phyloP scores from a whole-genome alignment of 2,329 filamentous ascomycete species.

The Fusarium circinatum region DNA sequence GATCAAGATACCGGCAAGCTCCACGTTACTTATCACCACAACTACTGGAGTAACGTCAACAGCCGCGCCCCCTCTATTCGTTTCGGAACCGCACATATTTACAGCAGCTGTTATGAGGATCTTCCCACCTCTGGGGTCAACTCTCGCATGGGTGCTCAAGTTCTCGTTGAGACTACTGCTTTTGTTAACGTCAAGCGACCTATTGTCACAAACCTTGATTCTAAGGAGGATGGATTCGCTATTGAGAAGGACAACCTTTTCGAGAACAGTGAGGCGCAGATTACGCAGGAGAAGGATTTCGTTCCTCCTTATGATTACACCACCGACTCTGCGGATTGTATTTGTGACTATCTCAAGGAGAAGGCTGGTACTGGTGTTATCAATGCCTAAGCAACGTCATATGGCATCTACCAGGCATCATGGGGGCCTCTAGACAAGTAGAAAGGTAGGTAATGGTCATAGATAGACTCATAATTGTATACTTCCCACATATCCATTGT shows the following conservation, averaged over 20 bases:
- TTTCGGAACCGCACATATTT: constrained; percentile 69
- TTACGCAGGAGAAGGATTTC: constrained; percentile 49
- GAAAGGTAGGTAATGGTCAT: too few relatives aligned
- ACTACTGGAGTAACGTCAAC: constrained; percentile 66
- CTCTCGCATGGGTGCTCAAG: constrained; percentile 61
- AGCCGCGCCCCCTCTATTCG: constrained; percentile 58
- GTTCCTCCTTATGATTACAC: constrained; percentile 51
- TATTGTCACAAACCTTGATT: constrained; percentile 56
- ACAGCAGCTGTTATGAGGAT: constrained; percentile 62
- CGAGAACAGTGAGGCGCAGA: constrained; percentile 47
- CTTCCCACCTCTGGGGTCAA: constrained; percentile 61
- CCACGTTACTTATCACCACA: constrained; percentile 66
- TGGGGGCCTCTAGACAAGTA: too few relatives aligned
- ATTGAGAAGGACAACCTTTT: constrained; percentile 58
- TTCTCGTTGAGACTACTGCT: constrained; percentile 62
- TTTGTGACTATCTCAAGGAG: constrained; percentile 40
- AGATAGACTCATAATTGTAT: too few relatives aligned
- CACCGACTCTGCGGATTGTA: constrained; percentile 31
- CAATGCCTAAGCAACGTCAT: background rate
- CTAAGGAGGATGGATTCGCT: constrained; percentile 56
- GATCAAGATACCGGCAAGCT: constrained; percentile 65
- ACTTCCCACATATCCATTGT: too few relatives aligned
- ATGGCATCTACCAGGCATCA: too few relatives aligned
- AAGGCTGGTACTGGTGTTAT: constrained; percentile 39
- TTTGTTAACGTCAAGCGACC: constrained; percentile 57